Evolutionary conservation across 352 stramenopile genomes (phyloP).

Genomic region (Phytophthora multivora): DNA sequence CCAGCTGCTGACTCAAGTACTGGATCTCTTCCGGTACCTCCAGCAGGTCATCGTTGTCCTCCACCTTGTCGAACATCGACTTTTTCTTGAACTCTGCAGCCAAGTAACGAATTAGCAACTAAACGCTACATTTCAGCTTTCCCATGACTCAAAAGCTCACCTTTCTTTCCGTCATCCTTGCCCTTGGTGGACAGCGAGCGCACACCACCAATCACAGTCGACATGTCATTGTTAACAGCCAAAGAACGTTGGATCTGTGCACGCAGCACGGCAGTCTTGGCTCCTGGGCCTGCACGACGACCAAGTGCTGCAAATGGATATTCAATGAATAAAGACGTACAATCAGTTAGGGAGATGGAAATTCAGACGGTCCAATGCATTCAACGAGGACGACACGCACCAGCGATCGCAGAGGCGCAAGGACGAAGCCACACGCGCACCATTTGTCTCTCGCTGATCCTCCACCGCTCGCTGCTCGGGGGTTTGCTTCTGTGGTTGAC

Average conservation of each 20-base stretch:
- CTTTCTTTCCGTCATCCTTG: constrained; percentile 54
- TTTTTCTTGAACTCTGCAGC: constrained; percentile 55
- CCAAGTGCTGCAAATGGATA: constrained; percentile 24
- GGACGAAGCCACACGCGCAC: constrained; percentile 77
- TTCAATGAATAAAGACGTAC: background rate
- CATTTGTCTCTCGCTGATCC: constrained; percentile 45
- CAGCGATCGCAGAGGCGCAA: constrained; percentile 42
- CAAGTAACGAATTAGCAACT: background rate
- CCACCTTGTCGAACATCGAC: constrained; percentile 62
- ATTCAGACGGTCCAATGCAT: background rate
- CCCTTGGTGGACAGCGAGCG: constrained; percentile 52
- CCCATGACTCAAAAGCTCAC: constrained; percentile 3
- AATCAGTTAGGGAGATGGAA: background rate
- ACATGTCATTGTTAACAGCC: constrained; percentile 7
- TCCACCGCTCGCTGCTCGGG: constrained; percentile 25
- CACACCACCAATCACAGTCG: constrained; percentile 13
- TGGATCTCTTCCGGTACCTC: constrained; percentile 66
- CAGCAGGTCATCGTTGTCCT: constrained; percentile 47
- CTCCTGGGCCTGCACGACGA: constrained; percentile 16
- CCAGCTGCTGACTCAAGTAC: constrained; percentile 61
- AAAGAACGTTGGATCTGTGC: constrained; percentile 25
- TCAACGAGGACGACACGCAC: constrained; percentile 28
- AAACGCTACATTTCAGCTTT: background rate
- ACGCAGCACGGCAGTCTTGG: constrained; percentile 18
- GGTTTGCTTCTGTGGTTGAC: constrained; percentile 34